These are phyloP conservation scores for Cladobotryum mycophilum DNA, from an alignment of 2,329 filamentous ascomycete species.

Conservation along the genomic window DNA sequence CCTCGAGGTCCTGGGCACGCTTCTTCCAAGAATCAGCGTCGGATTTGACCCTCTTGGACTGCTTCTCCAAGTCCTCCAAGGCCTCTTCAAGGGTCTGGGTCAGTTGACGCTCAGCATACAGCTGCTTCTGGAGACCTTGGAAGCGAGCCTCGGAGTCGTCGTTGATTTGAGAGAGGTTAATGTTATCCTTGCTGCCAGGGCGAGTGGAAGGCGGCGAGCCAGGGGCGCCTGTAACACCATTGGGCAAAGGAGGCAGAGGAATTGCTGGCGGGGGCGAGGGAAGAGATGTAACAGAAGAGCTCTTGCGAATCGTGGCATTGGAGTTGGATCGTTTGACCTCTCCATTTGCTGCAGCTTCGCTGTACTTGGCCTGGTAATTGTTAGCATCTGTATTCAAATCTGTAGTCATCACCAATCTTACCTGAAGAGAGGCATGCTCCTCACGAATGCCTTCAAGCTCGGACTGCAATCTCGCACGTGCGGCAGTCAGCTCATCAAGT, in stretches of 20 bases:
- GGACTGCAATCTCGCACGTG: slow-evolving; percentile 55
- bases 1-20: slow-evolving; percentile 70
- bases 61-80: slow-evolving; percentile 84
- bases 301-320: slow-evolving; percentile 73
- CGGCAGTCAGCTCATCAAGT: slow-evolving; percentile 70
- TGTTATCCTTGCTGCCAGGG: slow-evolving; percentile 72
- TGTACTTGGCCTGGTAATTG: slow-evolving; percentile 50
- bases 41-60: slow-evolving; percentile 83
- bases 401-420: slow-evolving; percentile 37
- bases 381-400: slow-evolving; percentile 18
- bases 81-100: slow-evolving; percentile 94
- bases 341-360: slow-evolving; percentile 38
- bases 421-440: slow-evolving; percentile 72
- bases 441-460: slow-evolving; percentile 63
- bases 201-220: slow-evolving; percentile 54
- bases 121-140: slow-evolving; percentile 91
- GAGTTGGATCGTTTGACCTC: slow-evolving; percentile 55
- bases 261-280: slow-evolving; percentile 94
- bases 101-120: slow-evolving; percentile 92
- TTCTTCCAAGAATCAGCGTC: slow-evolving; percentile 90
- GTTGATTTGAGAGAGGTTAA: slow-evolving; percentile 65
- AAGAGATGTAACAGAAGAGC: slow-evolving; percentile 70
- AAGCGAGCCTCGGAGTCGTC: slow-evolving; percentile 96
- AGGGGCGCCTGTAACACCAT: slow-evolving; percentile 43
- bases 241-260: slow-evolving; percentile 86